Base-by-base conservation (phyloP, 1,284 basidiomycete species). In the Leccinum subrobustum region DNA sequence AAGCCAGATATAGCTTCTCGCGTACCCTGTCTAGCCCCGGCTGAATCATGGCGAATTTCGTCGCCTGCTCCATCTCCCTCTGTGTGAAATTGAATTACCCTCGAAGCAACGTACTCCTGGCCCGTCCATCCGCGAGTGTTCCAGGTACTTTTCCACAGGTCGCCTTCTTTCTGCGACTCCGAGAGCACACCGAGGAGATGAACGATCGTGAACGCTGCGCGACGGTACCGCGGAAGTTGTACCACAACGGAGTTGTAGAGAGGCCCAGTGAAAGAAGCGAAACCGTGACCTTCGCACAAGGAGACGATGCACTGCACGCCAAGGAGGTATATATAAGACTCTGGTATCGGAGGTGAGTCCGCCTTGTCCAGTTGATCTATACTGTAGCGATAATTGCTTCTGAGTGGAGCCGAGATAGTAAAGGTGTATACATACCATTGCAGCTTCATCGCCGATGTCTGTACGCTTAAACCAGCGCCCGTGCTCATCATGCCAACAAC, bases 321-420 rank as follows among this genome's bases (percentile, higher is more conserved):
- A 1, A 99, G 85, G 1, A 98, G 86, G 72, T 96, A 97, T 60
- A 95, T 84, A 73, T 99, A 98, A 1, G 92, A 85, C 63, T 98
- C 95, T 0, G 95, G 95, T 54, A 96, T 93, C 0, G 85, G 80
- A 0, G 97, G 97, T 0, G 96, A 88, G 68, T 99, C 97, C 0
- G 93, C 89, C 75, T 99, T 97, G 78, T 98, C 95, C 16, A 96
- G 85, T 73, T 97, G 95, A 71, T 98, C 95, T 67, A 98, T 96
- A 70, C 95, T 96, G 65, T 23, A 47, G 31, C 31, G 35, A 57
- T 42, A 55, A 61, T 39, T 47, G 31, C 48, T 33, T 61, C 5
- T 47, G 61, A 14, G 48, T 16, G 54, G 20, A 56, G 31, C 12
- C 16, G 47, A 9, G 25, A 27, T 11, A 23, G 16, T 7, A 48